Conservation (phyloP, 768 basidiomycete genomes). For the Hericium rajendrae region DNA sequence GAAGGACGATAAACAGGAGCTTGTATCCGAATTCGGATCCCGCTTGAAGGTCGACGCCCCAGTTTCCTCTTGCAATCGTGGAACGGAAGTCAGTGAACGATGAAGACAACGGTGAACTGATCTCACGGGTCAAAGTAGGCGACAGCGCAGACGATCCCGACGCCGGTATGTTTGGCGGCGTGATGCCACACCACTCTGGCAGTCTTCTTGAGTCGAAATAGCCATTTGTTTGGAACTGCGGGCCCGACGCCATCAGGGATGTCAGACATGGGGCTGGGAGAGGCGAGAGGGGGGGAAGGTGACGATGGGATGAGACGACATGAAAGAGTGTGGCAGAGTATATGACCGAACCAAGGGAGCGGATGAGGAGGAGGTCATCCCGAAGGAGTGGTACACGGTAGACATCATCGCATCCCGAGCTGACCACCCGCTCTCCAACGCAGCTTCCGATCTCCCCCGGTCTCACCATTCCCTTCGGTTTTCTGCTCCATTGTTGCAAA, state of each 20-base stretch:
- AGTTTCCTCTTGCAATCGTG: constrained; percentile 45
- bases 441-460: no score
- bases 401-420: background rate
- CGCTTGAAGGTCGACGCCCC: constrained; percentile 85
- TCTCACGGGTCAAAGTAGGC: constrained; percentile 85
- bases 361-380: background rate
- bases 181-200: constrained; percentile 26
- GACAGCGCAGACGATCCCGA: constrained; percentile 80
- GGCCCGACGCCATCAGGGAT: background rate
- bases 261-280: background rate
- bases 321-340: background rate
- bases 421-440: background rate
- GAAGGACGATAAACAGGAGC: constrained; percentile 67
- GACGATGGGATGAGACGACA: background rate
- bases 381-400: background rate
- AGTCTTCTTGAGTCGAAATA: background rate
- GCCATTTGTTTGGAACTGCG: background rate
- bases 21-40: constrained; percentile 81
- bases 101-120: background rate
- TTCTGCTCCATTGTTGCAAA: no score
- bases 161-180: constrained; percentile 58
- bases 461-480: no score
- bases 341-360: background rate
- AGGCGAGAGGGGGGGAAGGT: background rate
- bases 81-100: background rate